phyloP scores from a whole-genome alignment of 352 stramenopile genomes.

The Globisporangium recalcitrans region DNA sequence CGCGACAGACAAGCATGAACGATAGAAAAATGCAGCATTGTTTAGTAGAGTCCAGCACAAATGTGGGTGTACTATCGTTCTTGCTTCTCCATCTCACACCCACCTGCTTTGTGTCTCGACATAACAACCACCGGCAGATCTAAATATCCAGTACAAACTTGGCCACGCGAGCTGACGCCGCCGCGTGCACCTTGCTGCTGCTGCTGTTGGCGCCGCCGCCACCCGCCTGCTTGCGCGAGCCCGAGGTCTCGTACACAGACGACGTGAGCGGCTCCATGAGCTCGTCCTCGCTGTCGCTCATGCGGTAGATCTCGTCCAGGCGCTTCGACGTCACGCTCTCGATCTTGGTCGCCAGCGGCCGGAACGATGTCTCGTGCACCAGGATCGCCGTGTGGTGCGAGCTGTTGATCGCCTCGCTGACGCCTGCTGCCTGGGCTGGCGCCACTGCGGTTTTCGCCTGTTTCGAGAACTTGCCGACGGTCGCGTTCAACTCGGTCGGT shows the following conservation, averaged over 20 bases:
- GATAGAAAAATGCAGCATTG: background rate
- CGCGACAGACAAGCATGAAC: background rate
- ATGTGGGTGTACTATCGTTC: background rate
- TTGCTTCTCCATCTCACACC: background rate
- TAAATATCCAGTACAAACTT: slow-evolving; percentile 58
- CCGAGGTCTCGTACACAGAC: slow-evolving; percentile 39
- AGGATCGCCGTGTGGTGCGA: slow-evolving; percentile 49
- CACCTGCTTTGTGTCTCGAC: background rate
- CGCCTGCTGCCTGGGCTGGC: slow-evolving; percentile 8
- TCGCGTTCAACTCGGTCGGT: slow-evolving; percentile 41
- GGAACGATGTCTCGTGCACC: slow-evolving; percentile 59
- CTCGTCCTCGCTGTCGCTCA: slow-evolving; percentile 86
- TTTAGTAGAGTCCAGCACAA: background rate
- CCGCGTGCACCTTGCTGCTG: slow-evolving; percentile 14
- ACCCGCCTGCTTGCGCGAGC: slow-evolving; percentile 29
- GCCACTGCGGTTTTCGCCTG: slow-evolving; percentile 8
- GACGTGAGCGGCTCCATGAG: slow-evolving; percentile 55
- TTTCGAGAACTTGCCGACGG: slow-evolving; percentile 18
- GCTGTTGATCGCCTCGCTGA: slow-evolving; percentile 38
- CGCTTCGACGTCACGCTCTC: slow-evolving; percentile 46
- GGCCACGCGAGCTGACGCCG: slow-evolving; percentile 28
- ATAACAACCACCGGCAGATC: background rate
- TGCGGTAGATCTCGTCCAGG: slow-evolving; percentile 75
- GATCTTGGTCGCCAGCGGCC: slow-evolving; percentile 43
- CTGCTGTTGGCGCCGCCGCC: slow-evolving; percentile 15